Base-by-base conservation (phyloP, 208 protist genomes). In the Angomonas deanei region DNA sequence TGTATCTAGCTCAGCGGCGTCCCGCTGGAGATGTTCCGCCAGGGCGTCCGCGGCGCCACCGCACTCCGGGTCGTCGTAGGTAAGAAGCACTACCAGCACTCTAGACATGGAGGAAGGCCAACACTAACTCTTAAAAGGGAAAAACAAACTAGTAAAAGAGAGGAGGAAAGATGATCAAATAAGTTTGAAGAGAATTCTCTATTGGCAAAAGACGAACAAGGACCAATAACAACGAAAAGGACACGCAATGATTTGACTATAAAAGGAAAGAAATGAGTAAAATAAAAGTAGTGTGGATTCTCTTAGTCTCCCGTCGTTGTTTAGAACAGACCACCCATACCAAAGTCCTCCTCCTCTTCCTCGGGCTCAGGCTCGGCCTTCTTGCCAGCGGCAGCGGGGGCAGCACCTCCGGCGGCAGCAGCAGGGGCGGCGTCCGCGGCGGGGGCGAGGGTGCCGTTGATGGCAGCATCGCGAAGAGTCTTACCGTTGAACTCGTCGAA, bases 391-490 rank as follows among this genome's bases (percentile, higher is more conserved):
- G 72, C 72, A 17, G 74, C 74, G 39, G 71, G 58, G 31, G 74
- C 72, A 27, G 76, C 61, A 48, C 57, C 68, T 47, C 76, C 66
- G 34, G 73, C 62, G 27, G 79, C 74, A 30, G 72, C 76, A 30
- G 68, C 66, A 17, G 81, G 63, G 49, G 78, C 81, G 31, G 34
- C 70, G 72, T 82, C 84, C 27, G 85, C 79, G 56, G 79, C 70
- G 54, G 83, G 80, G 56, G 66, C 90, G 50, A 92, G 82, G 49
- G 68, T 86, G 56, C 86, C 91, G 77, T 88, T 82, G 65, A 86
- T 65, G 34, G 96, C 91, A 62, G 92, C 71, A 68, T 97, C 86
- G 69, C 97, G 89, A 67, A 98, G 79, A 69, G 94, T 79, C 68
- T 80, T 88, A 59, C 76, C 77, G 71, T 89, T 76, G 64, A 74